These are phyloP conservation scores for Blastomyces silverae DNA, from an alignment of 2,329 filamentous ascomycete species.

Conservation along the genomic window DNA sequence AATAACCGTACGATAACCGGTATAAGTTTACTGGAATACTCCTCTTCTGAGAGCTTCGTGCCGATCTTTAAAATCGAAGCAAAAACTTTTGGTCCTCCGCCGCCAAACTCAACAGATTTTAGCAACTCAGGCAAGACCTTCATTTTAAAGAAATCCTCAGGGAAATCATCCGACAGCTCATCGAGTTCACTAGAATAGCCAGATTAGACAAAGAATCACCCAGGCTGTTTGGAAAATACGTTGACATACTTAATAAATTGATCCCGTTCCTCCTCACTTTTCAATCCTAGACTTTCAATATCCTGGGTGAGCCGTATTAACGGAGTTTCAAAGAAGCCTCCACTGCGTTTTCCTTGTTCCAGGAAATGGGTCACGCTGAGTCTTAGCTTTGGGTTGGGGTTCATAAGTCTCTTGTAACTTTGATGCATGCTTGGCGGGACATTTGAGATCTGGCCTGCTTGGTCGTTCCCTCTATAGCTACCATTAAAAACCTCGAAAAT, in stretches of 20 bases:
- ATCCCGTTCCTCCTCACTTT: slow-evolving; percentile 75
- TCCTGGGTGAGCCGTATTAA: slow-evolving; percentile 88
- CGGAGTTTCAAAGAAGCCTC: slow-evolving; percentile 87
- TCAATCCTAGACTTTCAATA: slow-evolving; percentile 86
- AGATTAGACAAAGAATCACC: slow-evolving; percentile 7
- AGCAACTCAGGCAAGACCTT: slow-evolving; percentile 90
- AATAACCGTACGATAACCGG: slow-evolving; percentile 85
- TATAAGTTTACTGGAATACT: slow-evolving; percentile 76
- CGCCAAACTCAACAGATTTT: slow-evolving; percentile 98
- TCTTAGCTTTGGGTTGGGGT: slow-evolving; percentile 80
- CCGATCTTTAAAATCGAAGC: slow-evolving; percentile 84
- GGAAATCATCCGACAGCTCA: slow-evolving; percentile 83
- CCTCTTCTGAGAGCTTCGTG: slow-evolving; percentile 76
- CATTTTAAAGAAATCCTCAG: slow-evolving; percentile 96
- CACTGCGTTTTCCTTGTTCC: slow-evolving; percentile 74
- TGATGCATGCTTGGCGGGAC: slow-evolving; percentile 84
- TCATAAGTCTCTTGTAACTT: slow-evolving; percentile 82
- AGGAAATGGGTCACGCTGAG: slow-evolving; percentile 79
- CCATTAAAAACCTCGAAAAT: slow-evolving; percentile 92
- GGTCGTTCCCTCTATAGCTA: slow-evolving; percentile 65
- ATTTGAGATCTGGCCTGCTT: slow-evolving; percentile 76
- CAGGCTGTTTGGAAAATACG: not conserved
- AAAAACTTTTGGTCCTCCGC: slow-evolving; percentile 87
- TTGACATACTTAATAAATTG: slow-evolving; percentile 63
- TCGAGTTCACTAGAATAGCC: slow-evolving; percentile 59